Base-by-base conservation (phyloP, 2,329 filamentous ascomycete genomes). In the Fusarium armeniacum region DNA sequence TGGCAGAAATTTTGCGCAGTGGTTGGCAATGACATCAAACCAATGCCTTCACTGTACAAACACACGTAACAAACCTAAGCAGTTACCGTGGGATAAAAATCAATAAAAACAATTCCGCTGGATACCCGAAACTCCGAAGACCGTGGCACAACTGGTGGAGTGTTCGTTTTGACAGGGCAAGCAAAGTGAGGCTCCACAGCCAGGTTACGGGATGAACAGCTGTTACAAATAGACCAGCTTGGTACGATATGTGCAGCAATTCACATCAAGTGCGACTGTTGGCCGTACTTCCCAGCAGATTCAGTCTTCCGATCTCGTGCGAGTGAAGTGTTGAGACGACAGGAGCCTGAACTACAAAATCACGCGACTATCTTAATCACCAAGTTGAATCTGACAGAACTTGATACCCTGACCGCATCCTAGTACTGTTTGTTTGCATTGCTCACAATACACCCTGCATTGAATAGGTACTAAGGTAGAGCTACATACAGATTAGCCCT, bases 81-180 rank as follows among this genome's bases (percentile, higher is more conserved):
- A 33, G n/a, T 44, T 38, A 46, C 51, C 26, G 32, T 28, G 16
- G 36, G 43, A 41, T 11, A 26, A 26, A 30, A 30, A 13, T 24
- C 45, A 46, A 20, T 24, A 49, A 51, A 20, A 52, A 32, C 36
- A 55, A 58, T 51, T 50, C 61, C 58, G 66, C 54, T 36, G 22
- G 43, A 67, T 61, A 55, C 62, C 69, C 69, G 71, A 73, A 73
- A 60, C 56, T 58, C 71, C 69, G 69, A 72, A 59, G 53, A 52
- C 52, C 38, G 69, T 73, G 65, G 43, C 47, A 70, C 71, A 71
- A 64, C 55, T 41, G 53, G 60, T 74, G 64, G 69, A 58, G 61
- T 74, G 67, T 71, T 52, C 58, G 56, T 46, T 36, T 58, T 46
- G 22, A 54, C 35, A 50, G 43, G 40, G 55, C 43, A 52, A 32